phyloP scores from a whole-genome alignment of 495 filamentous ascomycete genomes.

The Chaetomium cochliodes region DNA sequence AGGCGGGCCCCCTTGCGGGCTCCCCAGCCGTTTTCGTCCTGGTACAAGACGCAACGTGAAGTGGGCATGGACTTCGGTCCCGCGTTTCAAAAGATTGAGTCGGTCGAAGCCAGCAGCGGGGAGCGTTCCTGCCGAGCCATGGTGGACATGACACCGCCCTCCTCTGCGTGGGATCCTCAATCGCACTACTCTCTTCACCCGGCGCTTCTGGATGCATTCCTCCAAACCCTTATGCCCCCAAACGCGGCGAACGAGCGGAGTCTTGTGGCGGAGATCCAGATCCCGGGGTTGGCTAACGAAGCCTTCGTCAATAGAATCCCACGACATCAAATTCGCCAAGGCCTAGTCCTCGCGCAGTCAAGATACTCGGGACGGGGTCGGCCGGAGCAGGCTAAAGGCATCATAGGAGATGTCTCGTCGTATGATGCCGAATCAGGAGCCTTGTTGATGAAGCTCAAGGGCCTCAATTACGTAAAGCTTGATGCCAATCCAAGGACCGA shows the following conservation, averaged over 20 bases:
- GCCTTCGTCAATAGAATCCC: neutral
- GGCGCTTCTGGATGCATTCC: conserved; percentile 37
- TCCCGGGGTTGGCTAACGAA: conserved; percentile 3
- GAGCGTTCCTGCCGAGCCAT: conserved; percentile 12
- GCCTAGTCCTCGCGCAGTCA: neutral
- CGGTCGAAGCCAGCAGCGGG: conserved; percentile 33
- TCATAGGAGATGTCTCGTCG: conserved; percentile 15
- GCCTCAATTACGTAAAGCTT: conserved; percentile 22
- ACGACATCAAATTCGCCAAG: neutral
- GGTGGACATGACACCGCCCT: conserved; percentile 16
- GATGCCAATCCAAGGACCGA: conserved; percentile 12
- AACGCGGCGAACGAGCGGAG: conserved; percentile 16
- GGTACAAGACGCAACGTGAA: conserved; percentile 38
- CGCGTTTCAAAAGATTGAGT: conserved; percentile 29
- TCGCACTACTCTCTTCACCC: conserved; percentile 46
- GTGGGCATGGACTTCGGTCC: conserved; percentile 35
- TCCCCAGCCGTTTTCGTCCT: conserved; percentile 17
- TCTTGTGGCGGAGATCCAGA: conserved; percentile 3
- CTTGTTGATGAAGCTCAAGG: conserved; percentile 28
- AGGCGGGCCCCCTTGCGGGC: conserved; percentile 9
- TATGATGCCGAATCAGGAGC: conserved; percentile 26
- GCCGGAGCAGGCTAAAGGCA: conserved; percentile 21
- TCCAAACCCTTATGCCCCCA: conserved; percentile 34
- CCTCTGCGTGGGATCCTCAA: conserved; percentile 30
- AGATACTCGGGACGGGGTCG: conserved; percentile 16